These are phyloP conservation scores for Saturnispora serradocipensis DNA, from an alignment of 805 yeast genomes.

Conservation along the genomic window DNA sequence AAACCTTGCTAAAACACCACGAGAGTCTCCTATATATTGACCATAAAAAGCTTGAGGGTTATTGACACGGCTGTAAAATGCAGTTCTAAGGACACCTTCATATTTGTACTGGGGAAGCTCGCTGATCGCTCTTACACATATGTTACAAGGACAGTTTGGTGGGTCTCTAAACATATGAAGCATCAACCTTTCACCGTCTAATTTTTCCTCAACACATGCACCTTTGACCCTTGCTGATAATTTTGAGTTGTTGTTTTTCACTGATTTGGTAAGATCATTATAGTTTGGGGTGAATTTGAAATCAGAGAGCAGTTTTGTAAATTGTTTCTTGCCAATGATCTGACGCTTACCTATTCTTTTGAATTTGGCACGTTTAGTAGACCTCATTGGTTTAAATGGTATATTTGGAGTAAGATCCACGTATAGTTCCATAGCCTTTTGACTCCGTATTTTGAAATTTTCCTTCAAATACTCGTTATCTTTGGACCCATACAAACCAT, in stretches of 20 bases:
- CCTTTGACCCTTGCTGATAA: slow-evolving; percentile 5
- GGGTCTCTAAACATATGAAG: slow-evolving; percentile 50
- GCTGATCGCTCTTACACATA: slow-evolving; percentile 21
- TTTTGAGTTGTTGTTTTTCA: slow-evolving; percentile 44
- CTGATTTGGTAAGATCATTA: slow-evolving; percentile 52
- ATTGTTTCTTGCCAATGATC: slow-evolving; percentile 4
- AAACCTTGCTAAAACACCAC: slow-evolving; percentile 25
- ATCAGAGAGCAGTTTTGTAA: not conserved
- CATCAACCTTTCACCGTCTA: slow-evolving; percentile 88
- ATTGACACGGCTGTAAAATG: slow-evolving; percentile 71
- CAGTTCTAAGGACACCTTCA: slow-evolving; percentile 35
- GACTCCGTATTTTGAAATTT: slow-evolving; percentile 51
- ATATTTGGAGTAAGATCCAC: slow-evolving; percentile 31
- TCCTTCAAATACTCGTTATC: slow-evolving; percentile 6
- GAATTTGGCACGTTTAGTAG: slow-evolving; percentile 36
- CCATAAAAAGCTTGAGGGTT: slow-evolving; percentile 46
- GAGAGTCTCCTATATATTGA: slow-evolving; percentile 12
- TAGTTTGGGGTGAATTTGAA: slow-evolving; percentile 30
- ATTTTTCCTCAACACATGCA: slow-evolving; percentile 78
- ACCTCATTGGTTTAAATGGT: slow-evolving; percentile 72
- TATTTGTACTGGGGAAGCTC: not conserved
- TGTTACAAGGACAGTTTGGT: slow-evolving; percentile 12
- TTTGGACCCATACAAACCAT: slow-evolving; percentile 3
- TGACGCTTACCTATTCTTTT: slow-evolving; percentile 37
- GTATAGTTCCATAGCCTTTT: slow-evolving; percentile 40